Evolutionary conservation across 148 eudicot species (phyloP).

Genomic region (Drosera capensis): DNA sequence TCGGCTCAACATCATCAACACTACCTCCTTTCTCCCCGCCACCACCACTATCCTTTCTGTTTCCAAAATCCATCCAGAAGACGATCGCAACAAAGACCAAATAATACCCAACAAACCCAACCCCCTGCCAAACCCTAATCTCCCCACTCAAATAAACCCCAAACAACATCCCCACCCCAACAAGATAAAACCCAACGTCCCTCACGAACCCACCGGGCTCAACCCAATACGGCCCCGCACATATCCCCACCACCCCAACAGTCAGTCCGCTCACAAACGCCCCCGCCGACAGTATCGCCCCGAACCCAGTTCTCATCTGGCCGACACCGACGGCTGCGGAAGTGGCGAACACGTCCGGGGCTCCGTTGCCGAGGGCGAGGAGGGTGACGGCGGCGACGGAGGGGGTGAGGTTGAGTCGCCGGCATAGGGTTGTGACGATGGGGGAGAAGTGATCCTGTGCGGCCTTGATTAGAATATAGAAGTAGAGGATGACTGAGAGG

Average conservation of each 20-base stretch:
- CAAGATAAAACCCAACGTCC: slow-evolving; percentile 75
- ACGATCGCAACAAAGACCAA: slow-evolving; percentile 84
- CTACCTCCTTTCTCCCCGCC: slow-evolving; percentile 5
- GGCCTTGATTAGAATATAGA: slow-evolving; percentile 57
- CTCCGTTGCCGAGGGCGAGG: slow-evolving; percentile 80
- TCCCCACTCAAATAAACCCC: slow-evolving; percentile 87
- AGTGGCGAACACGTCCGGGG: slow-evolving; percentile 87
- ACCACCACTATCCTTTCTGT: slow-evolving; percentile 15
- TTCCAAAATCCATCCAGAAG: slow-evolving; percentile 93
- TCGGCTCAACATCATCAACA: slow-evolving; percentile 19
- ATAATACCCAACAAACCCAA: slow-evolving; percentile 78
- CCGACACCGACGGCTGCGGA: slow-evolving; percentile 60
- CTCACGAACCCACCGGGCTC: slow-evolving; percentile 58
- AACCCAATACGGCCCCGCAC: slow-evolving; percentile 69
- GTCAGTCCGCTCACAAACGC: slow-evolving; percentile 73
- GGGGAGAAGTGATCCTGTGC: slow-evolving; percentile 59
- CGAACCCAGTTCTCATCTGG: slow-evolving; percentile 52
- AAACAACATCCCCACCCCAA: slow-evolving; percentile 56
- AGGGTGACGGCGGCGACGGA: slow-evolving; percentile 86
- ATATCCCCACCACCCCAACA: slow-evolving; percentile 76
- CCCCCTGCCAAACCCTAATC: slow-evolving; percentile 84
- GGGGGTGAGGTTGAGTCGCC: slow-evolving; percentile 42
- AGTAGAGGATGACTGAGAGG: slow-evolving; percentile 39
- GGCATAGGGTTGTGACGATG: slow-evolving; percentile 47
- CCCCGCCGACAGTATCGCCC: slow-evolving; percentile 82